Base-by-base conservation (phyloP, 1,284 basidiomycete species). In the Fomitopsis betulina region DNA sequence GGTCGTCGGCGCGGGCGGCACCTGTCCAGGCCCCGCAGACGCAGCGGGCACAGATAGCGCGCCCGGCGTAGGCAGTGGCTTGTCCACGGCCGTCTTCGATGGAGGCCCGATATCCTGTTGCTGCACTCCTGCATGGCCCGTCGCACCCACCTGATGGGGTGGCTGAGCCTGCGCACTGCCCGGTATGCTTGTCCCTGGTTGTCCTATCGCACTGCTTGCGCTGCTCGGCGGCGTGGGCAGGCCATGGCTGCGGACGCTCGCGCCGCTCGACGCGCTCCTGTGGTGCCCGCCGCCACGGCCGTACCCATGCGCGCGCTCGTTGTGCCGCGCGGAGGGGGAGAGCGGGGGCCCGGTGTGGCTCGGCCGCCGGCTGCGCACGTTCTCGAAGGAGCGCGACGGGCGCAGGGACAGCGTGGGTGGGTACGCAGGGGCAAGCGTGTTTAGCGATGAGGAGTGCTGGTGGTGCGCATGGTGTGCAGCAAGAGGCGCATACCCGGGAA, bases 201-300 rank as follows among this genome's bases (percentile, higher is more conserved):
- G 49, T 9, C 49, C 49, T 13, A 51, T 10, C 8, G 49, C 49
- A 35, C 49, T 51, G 49, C 49, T 51, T 13, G 49, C 33, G 49
- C 49, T 51, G 49, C 49, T 51, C 13, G 49, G 49, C n/a, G 49
- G 49, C 32, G 49, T 51, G 30, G 49, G 49, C 27, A 51, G 21
- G 30, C 49, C 49, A 35, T 35, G 32, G 25, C 49, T 51, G 8
- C 19, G 49, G 12, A 51, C 33, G 32, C 49, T 51, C 49, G 9
- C 32, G 1, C 49, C 49, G 49, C 49, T 51, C 49, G 49, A 51
- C 32, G 25, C 2, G 19, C 49, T 51, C 33, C 49, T 12, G 21
- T 51, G 49, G 21, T 51, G 49, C 32, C 49, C 49, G 49, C 49
- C 45, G 7, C 45, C 42, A 23, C 10, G 15, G 42, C 42, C 49